These are phyloP conservation scores for Hibiscus syriacus DNA, from an alignment of 345 rosid species.

Conservation along the genomic window DNA sequence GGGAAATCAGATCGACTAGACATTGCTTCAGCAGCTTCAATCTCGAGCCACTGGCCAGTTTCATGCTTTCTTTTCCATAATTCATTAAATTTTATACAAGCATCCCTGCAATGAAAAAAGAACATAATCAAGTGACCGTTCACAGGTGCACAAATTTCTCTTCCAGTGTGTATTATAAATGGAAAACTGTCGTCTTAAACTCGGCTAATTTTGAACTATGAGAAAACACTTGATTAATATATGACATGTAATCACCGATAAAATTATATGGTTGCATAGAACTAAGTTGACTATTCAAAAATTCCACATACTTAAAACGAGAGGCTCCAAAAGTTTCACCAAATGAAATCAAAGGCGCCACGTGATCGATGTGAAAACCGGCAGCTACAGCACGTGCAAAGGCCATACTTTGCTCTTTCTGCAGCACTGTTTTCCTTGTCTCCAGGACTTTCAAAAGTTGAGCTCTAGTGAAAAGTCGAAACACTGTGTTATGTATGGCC, in stretches of 20 bases:
- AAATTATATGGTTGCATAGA: background rate
- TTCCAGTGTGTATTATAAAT: background rate
- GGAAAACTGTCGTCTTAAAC: no score
- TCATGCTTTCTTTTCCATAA: constrained; percentile 96
- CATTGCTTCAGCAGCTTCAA: constrained; percentile 68
- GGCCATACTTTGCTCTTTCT: constrained; percentile 99
- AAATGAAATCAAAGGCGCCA: constrained; percentile 69
- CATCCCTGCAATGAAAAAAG: constrained; percentile 55
- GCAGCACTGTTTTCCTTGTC: constrained; percentile 66
- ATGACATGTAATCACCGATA: background rate
- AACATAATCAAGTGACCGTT: constrained; percentile 4
- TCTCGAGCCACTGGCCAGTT: constrained; percentile 89
- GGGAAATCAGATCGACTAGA: constrained; percentile 49
- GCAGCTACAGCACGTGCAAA: constrained; percentile 99
- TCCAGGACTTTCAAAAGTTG: constrained; percentile 89
- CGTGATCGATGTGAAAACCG: constrained; percentile 75
- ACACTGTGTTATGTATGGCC: background rate
- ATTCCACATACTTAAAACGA: constrained; percentile 59
- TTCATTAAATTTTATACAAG: constrained; percentile 64
- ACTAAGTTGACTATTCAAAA: background rate
- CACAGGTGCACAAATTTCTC: background rate
- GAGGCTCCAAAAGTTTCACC: constrained; percentile 82
- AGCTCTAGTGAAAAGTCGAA: constrained; percentile 35
- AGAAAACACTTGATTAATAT: no score
- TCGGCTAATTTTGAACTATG: no score